These are phyloP conservation scores for Astragalus membranaceus DNA, from an alignment of 306 rosid genomes.

Conservation along the genomic window DNA sequence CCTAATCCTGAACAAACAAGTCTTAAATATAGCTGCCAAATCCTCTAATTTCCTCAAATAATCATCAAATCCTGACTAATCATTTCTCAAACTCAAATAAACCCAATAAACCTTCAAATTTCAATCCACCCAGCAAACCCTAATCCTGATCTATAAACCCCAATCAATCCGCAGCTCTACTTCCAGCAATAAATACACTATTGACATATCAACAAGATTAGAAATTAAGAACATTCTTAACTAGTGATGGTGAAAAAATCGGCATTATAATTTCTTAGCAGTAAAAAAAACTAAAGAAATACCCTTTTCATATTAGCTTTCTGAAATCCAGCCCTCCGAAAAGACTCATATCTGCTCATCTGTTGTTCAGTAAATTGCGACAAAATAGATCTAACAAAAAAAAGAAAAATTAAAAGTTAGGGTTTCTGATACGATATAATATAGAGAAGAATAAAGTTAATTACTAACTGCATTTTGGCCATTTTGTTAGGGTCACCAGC, in stretches of 20 bases:
- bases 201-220: background rate
- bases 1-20: background rate
- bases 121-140: background rate
- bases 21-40: background rate
- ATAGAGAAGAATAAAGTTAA: background rate
- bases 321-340: slow-evolving; percentile 92
- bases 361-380: slow-evolving; percentile 84
- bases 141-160: background rate
- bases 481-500: slow-evolving; percentile 64
- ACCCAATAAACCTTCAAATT: background rate
- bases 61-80: background rate
- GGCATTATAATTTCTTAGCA: background rate
- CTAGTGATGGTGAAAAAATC: background rate
- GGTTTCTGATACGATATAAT: background rate
- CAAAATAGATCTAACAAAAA: slow-evolving; percentile 55
- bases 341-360: slow-evolving; percentile 93
- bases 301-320: slow-evolving; percentile 91
- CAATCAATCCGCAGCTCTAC: background rate
- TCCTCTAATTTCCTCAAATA: background rate
- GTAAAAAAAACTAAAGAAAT: background rate
- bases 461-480: slow-evolving; percentile 79
- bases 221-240: background rate
- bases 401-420: background rate
- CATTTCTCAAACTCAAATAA: background rate
- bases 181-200: background rate